phyloP scores from a whole-genome alignment of 129 eudicot species.

The Chrysanthemum seticuspe region DNA sequence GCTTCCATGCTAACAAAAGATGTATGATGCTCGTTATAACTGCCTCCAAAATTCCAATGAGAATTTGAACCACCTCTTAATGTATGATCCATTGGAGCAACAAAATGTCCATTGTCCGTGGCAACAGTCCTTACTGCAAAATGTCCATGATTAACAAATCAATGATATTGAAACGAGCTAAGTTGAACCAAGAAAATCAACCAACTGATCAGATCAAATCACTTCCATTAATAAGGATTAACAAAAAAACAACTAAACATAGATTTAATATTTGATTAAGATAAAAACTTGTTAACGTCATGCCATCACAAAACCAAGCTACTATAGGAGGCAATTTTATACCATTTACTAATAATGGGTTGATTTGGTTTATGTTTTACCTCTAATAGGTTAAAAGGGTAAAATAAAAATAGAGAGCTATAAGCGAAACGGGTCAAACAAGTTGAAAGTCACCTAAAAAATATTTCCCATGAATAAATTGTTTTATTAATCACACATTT shows the following conservation, averaged over 20 bases:
- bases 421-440: neutral
- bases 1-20: constrained; percentile 27
- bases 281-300: too few species aligned
- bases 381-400: neutral
- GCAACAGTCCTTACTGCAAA: constrained; percentile 28
- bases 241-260: too few species aligned
- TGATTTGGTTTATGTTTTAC: neutral
- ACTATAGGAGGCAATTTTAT: too few species aligned
- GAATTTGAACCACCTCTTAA: constrained; percentile 25
- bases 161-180: neutral
- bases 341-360: too few species aligned
- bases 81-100: constrained; percentile 21
- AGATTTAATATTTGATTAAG: too few species aligned
- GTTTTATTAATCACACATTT: constrained; percentile 1
- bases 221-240: too few species aligned
- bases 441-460: neutral
- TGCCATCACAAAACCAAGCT: too few species aligned
- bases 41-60: constrained; percentile 19
- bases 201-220: neutral
- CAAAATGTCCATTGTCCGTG: constrained; percentile 23
- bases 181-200: neutral
- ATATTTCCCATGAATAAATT: neutral
- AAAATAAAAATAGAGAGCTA: neutral
- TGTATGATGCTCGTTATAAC: constrained; percentile 25
- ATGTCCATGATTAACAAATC: neutral